These are phyloP conservation scores for Bisporella sp. DNA, from an alignment of 2,329 filamentous ascomycete genomes.

Conservation along the genomic window DNA sequence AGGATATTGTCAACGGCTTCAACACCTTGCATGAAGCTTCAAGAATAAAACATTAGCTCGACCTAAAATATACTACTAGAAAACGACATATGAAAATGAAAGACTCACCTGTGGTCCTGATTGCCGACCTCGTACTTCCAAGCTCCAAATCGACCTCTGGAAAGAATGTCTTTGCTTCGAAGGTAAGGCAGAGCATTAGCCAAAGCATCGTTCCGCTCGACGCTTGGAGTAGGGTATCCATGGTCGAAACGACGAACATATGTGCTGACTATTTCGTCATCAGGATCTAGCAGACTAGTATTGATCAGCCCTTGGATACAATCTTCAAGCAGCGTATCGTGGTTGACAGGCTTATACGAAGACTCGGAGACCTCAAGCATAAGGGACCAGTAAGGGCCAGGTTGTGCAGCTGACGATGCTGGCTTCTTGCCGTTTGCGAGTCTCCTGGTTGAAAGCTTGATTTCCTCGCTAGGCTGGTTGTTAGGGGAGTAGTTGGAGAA, in stretches of 20 bases:
- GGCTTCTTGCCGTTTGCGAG: constrained; percentile 81
- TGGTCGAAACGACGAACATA: constrained; percentile 98
- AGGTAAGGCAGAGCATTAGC: constrained; percentile 90
- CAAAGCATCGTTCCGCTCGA: constrained; percentile 92
- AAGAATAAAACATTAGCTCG: neutral
- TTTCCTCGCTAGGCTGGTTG: constrained; percentile 82
- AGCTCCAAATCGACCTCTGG: constrained; percentile 92
- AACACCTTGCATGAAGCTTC: constrained; percentile 67
- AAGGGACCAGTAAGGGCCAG: constrained; percentile 98
- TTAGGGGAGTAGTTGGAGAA: constrained; percentile 99
- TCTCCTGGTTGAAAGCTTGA: constrained; percentile 80
- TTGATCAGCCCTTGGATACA: constrained; percentile 95
- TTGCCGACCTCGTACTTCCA: constrained; percentile 92
- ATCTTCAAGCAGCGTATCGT: constrained; percentile 76
- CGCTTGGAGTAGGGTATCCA: constrained; percentile 93
- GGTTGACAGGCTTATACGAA: constrained; percentile 86
- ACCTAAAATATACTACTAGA: neutral
- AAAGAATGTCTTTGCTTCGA: constrained; percentile 85
- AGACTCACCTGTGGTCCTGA: constrained; percentile 50
- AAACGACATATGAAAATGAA: neutral
- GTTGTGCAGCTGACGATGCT: constrained; percentile 62
- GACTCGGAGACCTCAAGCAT: constrained; percentile 99
- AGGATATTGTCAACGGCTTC: constrained; percentile 68
- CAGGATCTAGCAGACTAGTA: constrained; percentile 88
- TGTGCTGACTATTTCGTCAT: constrained; percentile 93